Evolutionary conservation across 768 basidiomycete genomes (phyloP).

Genomic region (Saitozyma sp.): DNA sequence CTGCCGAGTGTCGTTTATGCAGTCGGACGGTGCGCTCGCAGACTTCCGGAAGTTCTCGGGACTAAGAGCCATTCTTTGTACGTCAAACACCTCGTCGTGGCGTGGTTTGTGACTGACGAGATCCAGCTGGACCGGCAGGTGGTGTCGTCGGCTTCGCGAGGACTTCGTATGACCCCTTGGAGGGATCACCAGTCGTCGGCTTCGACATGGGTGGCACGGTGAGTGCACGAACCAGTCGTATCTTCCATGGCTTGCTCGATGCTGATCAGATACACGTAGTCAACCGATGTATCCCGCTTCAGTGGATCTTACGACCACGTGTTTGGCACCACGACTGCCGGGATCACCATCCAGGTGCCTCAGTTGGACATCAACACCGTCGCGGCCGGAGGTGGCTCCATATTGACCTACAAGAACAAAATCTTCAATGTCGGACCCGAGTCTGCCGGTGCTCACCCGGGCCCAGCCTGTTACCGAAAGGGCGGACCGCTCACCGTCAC

Average conservation of each 20-base stretch:
- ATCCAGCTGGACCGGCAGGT: conserved; percentile 66
- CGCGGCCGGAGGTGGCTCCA: conserved; percentile 90
- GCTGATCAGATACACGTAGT: conserved; percentile 35
- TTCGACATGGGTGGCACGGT: conserved; percentile 86
- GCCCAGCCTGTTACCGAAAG: conserved; percentile 70
- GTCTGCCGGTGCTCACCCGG: conserved; percentile 89
- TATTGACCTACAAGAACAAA: conserved; percentile 82
- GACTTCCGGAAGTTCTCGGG: conserved; percentile 72
- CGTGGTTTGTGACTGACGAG: no score
- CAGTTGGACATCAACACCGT: conserved; percentile 81
- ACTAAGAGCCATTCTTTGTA: conserved; percentile 81
- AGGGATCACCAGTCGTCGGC: conserved; percentile 75
- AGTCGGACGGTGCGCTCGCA: conserved; percentile 64
- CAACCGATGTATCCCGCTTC: conserved; percentile 90
- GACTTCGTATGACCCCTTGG: conserved; percentile 77
- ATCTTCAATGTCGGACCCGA: conserved; percentile 87
- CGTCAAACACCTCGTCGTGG: no score
- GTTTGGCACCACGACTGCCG: conserved; percentile 93
- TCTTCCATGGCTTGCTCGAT: no score
- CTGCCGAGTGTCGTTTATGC: conserved; percentile 81
- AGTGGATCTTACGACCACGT: conserved; percentile 86
- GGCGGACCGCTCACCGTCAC: conserved; percentile 68
- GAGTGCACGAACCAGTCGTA: no score
- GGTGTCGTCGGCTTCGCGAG: conserved; percentile 92
- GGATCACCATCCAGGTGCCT: conserved; percentile 85